Base-by-base conservation (phyloP, 2,329 filamentous ascomycete species). In the Chlorencoelia australis region DNA sequence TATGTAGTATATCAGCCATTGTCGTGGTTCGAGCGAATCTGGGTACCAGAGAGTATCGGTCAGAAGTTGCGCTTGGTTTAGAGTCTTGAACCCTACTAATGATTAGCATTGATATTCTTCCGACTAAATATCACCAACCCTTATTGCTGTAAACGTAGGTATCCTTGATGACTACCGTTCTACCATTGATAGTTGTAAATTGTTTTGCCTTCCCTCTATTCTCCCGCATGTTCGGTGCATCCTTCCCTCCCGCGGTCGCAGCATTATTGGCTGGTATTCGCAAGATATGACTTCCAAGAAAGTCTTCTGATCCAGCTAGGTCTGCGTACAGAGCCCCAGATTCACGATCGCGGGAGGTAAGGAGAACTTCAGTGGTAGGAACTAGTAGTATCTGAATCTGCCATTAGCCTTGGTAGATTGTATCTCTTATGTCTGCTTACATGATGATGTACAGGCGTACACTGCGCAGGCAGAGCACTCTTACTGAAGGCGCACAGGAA, bases 401-500 rank as follows among this genome's bases (percentile, higher is more conserved):
- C 36, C 35, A 30, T 49, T 7, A 49, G 41, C 30, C 16, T 42
- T 40, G 37, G 30, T 18, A 33, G n/a, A 25, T 11, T 29, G 16
- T 24, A 26, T 24, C 30, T 26, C 15, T 37, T 25, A 27, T 15
- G n/a, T 18, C 54, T 39, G 42, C 64, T 51, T 67, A 79, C 75
- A 69, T 96, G 85, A 61, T 94, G 85, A 62, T 91, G 82, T 47
- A 87, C 74, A 37, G 91, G 88, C 46, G 80, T 76, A 70, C 91
- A 96, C 78, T 96, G 89, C 55, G 82, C 70, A 52, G 83, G 82
- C 59, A 95, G 74, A 61, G 85, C 79, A 75, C 87, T 96, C 69
- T 86, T 87, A 74, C 95, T 95, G 78, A 98, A 96, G 72, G 89
- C 87, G 71, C 84, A 81, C 63, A 98, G 74, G 67, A 95, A 96